Base-by-base conservation (phyloP, 2,329 filamentous ascomycete species). In the Colletotrichum sp. region DNA sequence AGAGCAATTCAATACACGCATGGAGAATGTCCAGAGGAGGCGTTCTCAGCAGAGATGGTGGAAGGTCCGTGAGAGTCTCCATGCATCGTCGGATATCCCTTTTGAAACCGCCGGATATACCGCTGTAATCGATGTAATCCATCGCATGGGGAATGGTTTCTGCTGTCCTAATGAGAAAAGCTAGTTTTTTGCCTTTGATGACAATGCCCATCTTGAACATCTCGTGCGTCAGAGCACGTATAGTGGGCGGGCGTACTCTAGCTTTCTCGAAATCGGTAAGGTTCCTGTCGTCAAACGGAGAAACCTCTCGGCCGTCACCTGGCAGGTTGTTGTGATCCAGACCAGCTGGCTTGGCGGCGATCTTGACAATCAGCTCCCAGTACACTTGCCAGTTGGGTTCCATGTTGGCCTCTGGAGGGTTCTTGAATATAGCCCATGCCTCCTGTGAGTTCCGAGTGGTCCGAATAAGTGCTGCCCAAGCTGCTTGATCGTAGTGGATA, bases 251-350 rank as follows among this genome's bases (percentile, higher is more conserved):
- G 16, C 87, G 85, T 59, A 92, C 85, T n/a, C 91, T 88, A 52
- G 91, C 89, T 78, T 91, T 91, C 73, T 94, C 93, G 71, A 92
- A 91, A n/a, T 92, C 89, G 74, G 88, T 94, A 80, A 88, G 89
- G 82, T 88, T 94, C 82, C 86, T 84, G 79, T 52, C 82, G 75
- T 67, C 81, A 76, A 7, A 81, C 81, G 21, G 81, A 76, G 77
- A 85, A 82, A 71, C 91, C 43, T 80, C 78, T 26, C 80, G 76
- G 30, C 72, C 80, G 60, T 81, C 79, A 18, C 80, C 79, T 4
- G 78, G 65, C 2, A 78, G 74, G 32, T 79, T 79, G 6, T 68
- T 26, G 32, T 79, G 70, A 16, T 74, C 39, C 8, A 76, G 72
- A 21, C 80, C 76, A 28, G 83, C 79, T 6, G 80, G 78, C 5